Percentiles rank a stretch among this genome's conserved stretches.
Evolutionary conservation across 2,329 filamentous ascomycete species (phyloP).

Genomic region (Ophiostoma populinum): DNA sequence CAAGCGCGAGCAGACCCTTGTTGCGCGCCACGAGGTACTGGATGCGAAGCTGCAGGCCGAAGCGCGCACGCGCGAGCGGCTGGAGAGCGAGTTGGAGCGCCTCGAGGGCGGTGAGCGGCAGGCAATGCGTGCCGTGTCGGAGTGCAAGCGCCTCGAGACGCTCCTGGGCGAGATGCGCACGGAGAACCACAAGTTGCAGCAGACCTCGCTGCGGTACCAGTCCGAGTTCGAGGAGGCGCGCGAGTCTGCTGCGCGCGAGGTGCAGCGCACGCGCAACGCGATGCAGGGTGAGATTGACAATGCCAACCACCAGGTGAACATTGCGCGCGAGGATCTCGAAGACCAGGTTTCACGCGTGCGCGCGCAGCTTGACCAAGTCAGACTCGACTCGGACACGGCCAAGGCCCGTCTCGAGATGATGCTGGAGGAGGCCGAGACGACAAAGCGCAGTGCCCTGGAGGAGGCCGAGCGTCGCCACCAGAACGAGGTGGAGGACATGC

Average conservation of each 20-base stretch:
- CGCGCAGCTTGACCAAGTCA: constrained; percentile 58
- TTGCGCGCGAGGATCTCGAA: constrained; percentile 66
- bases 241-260: constrained; percentile 62
- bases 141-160: constrained; percentile 41
- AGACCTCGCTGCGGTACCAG: constrained; percentile 50
- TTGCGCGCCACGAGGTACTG: constrained; percentile 65
- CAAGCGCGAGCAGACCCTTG: constrained; percentile 61
- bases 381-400: constrained; percentile 62
- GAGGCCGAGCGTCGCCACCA: constrained; percentile 41
- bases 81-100: constrained; percentile 49
- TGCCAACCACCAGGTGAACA: constrained; percentile 72
- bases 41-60: constrained; percentile 63
- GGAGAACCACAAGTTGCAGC: constrained; percentile 57
- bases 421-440: constrained; percentile 61
- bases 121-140: constrained; percentile 44
- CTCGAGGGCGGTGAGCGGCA: constrained; percentile 47
- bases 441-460: constrained; percentile 30
- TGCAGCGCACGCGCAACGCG: constrained; percentile 61
- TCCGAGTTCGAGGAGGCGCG: constrained; percentile 72
- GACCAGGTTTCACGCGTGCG: constrained; percentile 58
- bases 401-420: constrained; percentile 72
- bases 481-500: constrained; percentile 56
- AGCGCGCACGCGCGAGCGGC: constrained; percentile 47
- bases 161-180: constrained; percentile 38
- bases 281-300: constrained; percentile 70